Conservation (phyloP, 1,139 yeast genomes). For the Protomyces inundatus region DNA sequence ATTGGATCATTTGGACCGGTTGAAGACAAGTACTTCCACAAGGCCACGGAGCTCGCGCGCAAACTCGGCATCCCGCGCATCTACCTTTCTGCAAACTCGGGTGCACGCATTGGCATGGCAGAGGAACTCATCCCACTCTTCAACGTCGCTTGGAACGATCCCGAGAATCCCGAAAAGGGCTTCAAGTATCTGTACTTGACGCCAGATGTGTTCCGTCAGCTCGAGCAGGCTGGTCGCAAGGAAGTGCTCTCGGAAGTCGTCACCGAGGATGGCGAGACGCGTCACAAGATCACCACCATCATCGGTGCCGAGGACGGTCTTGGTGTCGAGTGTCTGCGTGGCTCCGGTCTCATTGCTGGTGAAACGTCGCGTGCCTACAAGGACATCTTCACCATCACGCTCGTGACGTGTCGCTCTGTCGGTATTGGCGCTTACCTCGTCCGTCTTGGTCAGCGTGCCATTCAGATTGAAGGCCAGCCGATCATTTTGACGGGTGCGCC, state of each 20-base stretch:
- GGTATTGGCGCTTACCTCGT: slow-evolving; percentile 99
- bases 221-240: slow-evolving; percentile 55
- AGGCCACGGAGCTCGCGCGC: slow-evolving; percentile 88
- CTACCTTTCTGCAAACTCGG: slow-evolving; percentile 94
- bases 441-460: slow-evolving; percentile 96
- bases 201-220: slow-evolving; percentile 56
- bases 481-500: slow-evolving; percentile 98
- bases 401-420: slow-evolving; percentile 96
- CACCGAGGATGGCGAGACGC: slow-evolving; percentile 78
- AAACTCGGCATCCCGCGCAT: slow-evolving; percentile 88
- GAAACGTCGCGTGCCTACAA: slow-evolving; percentile 96
- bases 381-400: slow-evolving; percentile 90
- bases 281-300: slow-evolving; percentile 74
- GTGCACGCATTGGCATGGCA: slow-evolving; percentile 97
- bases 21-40: slow-evolving; percentile 85
- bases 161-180: slow-evolving; percentile 70
- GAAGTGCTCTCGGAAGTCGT: slow-evolving; percentile 70
- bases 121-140: slow-evolving; percentile 86
- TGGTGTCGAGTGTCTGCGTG: slow-evolving; percentile 96
- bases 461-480: slow-evolving; percentile 98
- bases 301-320: slow-evolving; percentile 93
- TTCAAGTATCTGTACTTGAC: slow-evolving; percentile 81
- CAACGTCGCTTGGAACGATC: slow-evolving; percentile 89
- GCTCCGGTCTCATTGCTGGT: slow-evolving; percentile 98
- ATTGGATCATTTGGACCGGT: slow-evolving; percentile 99